Conservation (phyloP, 257 asterid genomes). For the Nicotiana attenuata region DNA sequence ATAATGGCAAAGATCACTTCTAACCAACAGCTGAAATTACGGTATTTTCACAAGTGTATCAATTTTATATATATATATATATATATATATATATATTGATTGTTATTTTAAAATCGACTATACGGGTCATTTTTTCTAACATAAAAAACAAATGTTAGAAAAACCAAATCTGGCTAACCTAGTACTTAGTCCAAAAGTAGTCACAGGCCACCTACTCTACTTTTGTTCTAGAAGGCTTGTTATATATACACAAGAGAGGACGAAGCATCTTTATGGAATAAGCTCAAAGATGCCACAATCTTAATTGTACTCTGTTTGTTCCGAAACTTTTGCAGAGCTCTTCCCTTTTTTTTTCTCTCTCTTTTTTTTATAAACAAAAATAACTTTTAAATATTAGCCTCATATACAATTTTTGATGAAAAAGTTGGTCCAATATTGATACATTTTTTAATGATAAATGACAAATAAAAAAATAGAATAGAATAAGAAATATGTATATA, state of each 20-base stretch:
- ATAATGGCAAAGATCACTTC: no score
- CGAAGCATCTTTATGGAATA: constrained; percentile 1
- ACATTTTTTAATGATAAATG: background rate
- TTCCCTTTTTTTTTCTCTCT: background rate
- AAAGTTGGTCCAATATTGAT: background rate
- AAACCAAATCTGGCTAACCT: background rate
- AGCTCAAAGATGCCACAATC: background rate
- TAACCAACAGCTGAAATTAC: no score
- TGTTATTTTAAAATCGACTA: no score
- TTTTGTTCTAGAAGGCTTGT: background rate
- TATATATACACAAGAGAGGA: background rate
- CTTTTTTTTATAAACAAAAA: background rate
- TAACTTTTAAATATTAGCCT: background rate
- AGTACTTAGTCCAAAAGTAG: background rate
- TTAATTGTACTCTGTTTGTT: background rate
- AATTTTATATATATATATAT: no score
- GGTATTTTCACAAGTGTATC: no score
- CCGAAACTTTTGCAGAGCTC: background rate
- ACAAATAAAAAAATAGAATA: background rate
- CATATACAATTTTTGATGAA: background rate
- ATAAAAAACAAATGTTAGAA: no score
- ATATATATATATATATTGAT: no score
- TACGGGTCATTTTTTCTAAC: no score
- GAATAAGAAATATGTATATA: background rate
- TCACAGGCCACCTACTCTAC: background rate